Evolutionary conservation across 805 yeast species (phyloP), one percentile per base, ranked within the genome.

Genomic region (Metschnikowia kunwiensis): DNA sequence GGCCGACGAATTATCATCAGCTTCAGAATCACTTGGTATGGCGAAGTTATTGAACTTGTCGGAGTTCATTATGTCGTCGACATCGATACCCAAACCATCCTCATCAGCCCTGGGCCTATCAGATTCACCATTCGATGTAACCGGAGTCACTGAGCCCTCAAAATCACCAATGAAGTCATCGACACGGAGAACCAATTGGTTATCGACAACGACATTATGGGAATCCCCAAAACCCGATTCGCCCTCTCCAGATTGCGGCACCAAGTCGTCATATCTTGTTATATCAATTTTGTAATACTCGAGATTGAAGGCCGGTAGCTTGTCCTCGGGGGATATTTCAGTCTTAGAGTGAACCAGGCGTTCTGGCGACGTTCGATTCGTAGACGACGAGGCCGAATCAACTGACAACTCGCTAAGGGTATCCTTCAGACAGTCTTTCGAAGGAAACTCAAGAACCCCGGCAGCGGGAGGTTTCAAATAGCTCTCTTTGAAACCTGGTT

Each of bases 401-500:
- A 31, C 21, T 3, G 46, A 32, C n/a, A 40, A 17, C 7, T 37
- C 15, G 27, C 44, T 35, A 8, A 20, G 23, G 18, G 19, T 32
- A n/a, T 24, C 34, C 9, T 22, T 30, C 32, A 24, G 23, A 24
- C 25, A 15, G 8, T 20, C 18, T n/a, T 17, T 27, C 20, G 17
- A 17, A 23, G 29, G 16, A 11, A 28, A 4, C 5, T 24, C 19
- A 19, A 24, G 23, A 0, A 12, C 11, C 22, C 25, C 30, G 5
- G 14, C 12, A 8, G 19, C 15, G 2, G 37, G 36, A 5, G 18
- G 36, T 30, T 47, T 55, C 34, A 67, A 41, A 38, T 67, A 68
- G 4, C 55, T 53, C 38, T 68, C 74, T 1, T 62, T 63, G 24
- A 65, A 54, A 2, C 82, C 76, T 0, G 89, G 83, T 50, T 91